Evolutionary conservation across 1,284 basidiomycete species (phyloP), one percentile per base, ranked within the genome.

Genomic region (Sporisorium graminicola): DNA sequence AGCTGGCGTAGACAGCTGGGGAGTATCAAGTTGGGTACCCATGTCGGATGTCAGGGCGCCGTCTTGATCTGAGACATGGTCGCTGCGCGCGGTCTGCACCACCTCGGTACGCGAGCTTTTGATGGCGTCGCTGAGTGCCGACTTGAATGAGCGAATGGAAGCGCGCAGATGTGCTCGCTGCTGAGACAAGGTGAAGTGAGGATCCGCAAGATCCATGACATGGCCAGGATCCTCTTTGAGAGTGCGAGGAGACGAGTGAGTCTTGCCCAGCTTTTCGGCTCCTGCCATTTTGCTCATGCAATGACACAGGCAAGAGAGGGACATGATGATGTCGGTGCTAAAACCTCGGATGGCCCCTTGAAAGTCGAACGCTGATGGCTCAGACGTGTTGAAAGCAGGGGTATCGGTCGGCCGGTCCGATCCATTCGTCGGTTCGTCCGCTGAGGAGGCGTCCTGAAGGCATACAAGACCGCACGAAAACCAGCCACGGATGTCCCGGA

Each of bases 401-500:
- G 26, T 6, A 9, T 47, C 33, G 12, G 54, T 26, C 22, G 43
- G 49, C 16, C 53, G 6, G 7, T 37, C 50, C 49, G 55, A 42
- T 16, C 16, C 16, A 0, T 33, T 22, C 16, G 22, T 29, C 8
- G 26, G 16, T 35, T 49, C 50, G 2, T 43, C 24, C 20, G 56
- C 53, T 49, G 35, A 16, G 5, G 22, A 10, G 0, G 44, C n/a
- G 2, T 65, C 61, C 24, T 55, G 42, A 12, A 63, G 46, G 31
- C 69, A 66, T 33, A 44, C 54, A n/a, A 67, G 49, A 40, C 61
- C 60, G 51, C 81, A 80, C 6, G 65, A 59, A 42, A 80, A 61
- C 83, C 83, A 83, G 0, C 66, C 72, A 2, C 68, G 61, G 22
- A 78, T 61, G 26, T 74, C 53, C 3, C 54, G 47, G 14, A 83